These are phyloP conservation scores for Thielaviopsis euricoi DNA, from an alignment of 2,329 filamentous ascomycete species.

Conservation along the genomic window DNA sequence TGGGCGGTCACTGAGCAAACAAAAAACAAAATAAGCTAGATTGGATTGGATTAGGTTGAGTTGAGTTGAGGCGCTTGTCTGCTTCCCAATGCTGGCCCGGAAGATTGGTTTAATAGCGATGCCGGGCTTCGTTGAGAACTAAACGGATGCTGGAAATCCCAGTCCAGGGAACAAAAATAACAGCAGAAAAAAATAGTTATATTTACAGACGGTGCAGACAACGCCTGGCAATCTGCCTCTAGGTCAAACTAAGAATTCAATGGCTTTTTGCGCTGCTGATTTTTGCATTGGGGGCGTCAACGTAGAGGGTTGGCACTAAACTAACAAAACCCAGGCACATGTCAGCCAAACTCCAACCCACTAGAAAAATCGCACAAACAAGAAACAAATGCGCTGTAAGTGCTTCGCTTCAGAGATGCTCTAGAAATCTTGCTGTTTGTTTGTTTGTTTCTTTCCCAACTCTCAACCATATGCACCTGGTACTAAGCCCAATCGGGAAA, in stretches of 20 bases:
- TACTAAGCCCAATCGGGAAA: conserved; percentile 10
- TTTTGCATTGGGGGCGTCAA: not conserved
- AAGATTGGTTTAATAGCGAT: not conserved
- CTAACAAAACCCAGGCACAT: not conserved
- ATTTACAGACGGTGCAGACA: not conserved
- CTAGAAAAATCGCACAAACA: not conserved
- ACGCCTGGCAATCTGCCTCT: not conserved
- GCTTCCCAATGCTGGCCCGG: not conserved
- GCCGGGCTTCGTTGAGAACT: not conserved
- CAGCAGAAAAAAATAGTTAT: too few species aligned
- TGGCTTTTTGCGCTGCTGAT: not conserved
- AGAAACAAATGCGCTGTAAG: not conserved
- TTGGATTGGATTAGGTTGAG: not conserved
- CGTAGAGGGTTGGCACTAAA: not conserved
- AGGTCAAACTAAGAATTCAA: not conserved
- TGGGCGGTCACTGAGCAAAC: not conserved
- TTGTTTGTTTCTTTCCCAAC: not conserved
- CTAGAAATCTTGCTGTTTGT: not conserved
- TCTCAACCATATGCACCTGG: conserved; percentile 10
- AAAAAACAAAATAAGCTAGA: not conserved
- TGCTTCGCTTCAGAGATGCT: too few species aligned
- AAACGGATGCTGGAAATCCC: not conserved
- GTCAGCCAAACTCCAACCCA: not conserved
- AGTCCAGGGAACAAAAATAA: too few species aligned
- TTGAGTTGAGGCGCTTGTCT: not conserved